phyloP scores from a whole-genome alignment of 176 grass and related monocot species.

The Elaeis guineensis region DNA sequence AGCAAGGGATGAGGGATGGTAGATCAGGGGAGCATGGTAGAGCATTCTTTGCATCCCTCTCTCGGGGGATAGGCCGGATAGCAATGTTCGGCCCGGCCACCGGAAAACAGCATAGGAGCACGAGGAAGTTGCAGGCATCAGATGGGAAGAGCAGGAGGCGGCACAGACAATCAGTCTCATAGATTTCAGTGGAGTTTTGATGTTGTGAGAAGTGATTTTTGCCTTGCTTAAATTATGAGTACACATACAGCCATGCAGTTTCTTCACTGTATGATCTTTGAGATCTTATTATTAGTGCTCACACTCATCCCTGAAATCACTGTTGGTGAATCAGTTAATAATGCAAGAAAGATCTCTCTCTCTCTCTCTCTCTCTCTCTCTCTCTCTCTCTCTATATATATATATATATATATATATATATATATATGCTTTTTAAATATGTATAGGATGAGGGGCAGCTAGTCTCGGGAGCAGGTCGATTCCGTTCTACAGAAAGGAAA shows the following conservation, averaged over 20 bases:
- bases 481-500: no score
- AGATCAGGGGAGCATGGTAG: slow-evolving; percentile 21
- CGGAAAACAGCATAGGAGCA: slow-evolving; percentile 26
- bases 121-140: slow-evolving; percentile 23
- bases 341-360: neutral
- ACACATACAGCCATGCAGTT: no score
- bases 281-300: no score
- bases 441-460: no score
- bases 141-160: slow-evolving; percentile 44
- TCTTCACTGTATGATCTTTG: no score
- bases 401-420: no score
- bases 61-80: slow-evolving; percentile 56
- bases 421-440: no score
- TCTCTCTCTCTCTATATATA: neutral
- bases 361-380: neutral
- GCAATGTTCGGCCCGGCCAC: slow-evolving; percentile 26
- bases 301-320: neutral
- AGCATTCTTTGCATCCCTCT: slow-evolving; percentile 64
- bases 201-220: no score
- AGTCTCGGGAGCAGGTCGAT: no score
- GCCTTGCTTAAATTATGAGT: no score
- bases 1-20: slow-evolving; percentile 17
- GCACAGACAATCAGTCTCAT: slow-evolving; percentile 20
- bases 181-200: neutral
- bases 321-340: neutral